Percentiles rank a stretch among this genome's conserved stretches.
These are phyloP conservation scores for Yamadazyma sp. DNA, from an alignment of 805 yeast species.

Conservation along the genomic window DNA sequence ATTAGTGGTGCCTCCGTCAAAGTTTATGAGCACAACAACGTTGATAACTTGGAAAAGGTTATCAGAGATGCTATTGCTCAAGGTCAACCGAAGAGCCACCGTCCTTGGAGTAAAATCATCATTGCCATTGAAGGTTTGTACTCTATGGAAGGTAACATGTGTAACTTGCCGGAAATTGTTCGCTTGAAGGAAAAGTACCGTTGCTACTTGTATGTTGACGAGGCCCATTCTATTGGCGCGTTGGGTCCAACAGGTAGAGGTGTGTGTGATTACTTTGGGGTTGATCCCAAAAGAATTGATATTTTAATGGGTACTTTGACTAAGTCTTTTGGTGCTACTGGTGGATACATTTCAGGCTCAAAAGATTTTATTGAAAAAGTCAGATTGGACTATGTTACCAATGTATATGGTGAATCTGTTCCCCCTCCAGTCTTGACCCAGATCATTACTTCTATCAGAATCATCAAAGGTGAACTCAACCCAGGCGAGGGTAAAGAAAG, in stretches of 20 bases:
- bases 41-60: conserved; percentile 71
- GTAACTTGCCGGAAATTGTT: conserved; percentile 73
- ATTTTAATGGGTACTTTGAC: conserved; percentile 97
- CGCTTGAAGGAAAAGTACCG: conserved; percentile 80
- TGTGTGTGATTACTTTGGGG: conserved; percentile 87
- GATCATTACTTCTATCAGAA: conserved; percentile 73
- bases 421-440: conserved; percentile 93
- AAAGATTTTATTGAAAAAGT: conserved; percentile 69
- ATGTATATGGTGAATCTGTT: conserved; percentile 77
- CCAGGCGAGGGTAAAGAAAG: conserved; percentile 95
- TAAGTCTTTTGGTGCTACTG: conserved; percentile 97
- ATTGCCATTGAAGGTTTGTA: conserved; percentile 91
- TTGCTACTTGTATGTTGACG: conserved; percentile 89
- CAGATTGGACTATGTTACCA: conserved; percentile 69
- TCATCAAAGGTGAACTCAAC: conserved; percentile 76
- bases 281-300: conserved; percentile 76
- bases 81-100: conserved; percentile 92
- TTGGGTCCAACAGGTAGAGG: conserved; percentile 94
- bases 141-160: conserved; percentile 90
- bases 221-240: conserved; percentile 99
- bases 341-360: conserved; percentile 91
- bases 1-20: conserved; percentile 90
- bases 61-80: conserved; percentile 83
- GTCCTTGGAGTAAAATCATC: conserved; percentile 90
- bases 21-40: conserved; percentile 89